phyloP scores from a whole-genome alignment of 2,329 filamentous ascomycete species.

The Ceratocystis cacaofunesta region DNA sequence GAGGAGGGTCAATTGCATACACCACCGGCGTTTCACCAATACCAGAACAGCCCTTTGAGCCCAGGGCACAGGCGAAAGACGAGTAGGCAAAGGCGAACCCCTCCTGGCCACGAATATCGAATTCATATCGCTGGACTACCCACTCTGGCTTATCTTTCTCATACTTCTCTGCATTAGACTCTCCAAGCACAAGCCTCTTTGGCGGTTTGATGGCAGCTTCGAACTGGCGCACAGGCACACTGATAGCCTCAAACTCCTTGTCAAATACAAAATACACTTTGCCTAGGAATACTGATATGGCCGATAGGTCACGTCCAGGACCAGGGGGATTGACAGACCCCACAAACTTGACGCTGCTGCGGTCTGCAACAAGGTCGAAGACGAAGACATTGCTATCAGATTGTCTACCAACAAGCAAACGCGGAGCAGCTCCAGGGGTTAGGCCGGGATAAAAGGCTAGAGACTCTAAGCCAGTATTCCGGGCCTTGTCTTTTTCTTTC shows the following conservation, averaged over 20 bases:
- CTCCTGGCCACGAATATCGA: constrained; percentile 13
- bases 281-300: constrained; percentile 14
- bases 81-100: constrained; percentile 17
- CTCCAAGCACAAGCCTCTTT: not conserved
- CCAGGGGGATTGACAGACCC: constrained; percentile 14
- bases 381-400: constrained; percentile 13
- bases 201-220: constrained; percentile 5
- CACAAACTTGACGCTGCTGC: constrained; percentile 6
- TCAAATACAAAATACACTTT: constrained; percentile 15
- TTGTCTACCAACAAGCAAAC: constrained; percentile 13
- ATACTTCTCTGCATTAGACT: not conserved
- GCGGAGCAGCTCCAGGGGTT: not conserved
- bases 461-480: constrained; percentile 11
- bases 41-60: constrained; percentile 5
- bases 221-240: constrained; percentile 11
- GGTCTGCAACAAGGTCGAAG: constrained; percentile 10
- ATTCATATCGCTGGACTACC: constrained; percentile 8
- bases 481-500: not conserved
- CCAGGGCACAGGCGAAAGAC: constrained; percentile 13
- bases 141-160: constrained; percentile 1
- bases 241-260: constrained; percentile 11
- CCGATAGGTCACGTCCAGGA: constrained; percentile 12
- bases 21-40: constrained; percentile 15
- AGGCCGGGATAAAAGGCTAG: constrained; percentile 11
- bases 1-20: constrained; percentile 17